Percentiles rank a stretch among this genome's conserved stretches.
Conservation (phyloP, 495 filamentous ascomycete genomes). For the Cladorrhinum samala region DNA sequence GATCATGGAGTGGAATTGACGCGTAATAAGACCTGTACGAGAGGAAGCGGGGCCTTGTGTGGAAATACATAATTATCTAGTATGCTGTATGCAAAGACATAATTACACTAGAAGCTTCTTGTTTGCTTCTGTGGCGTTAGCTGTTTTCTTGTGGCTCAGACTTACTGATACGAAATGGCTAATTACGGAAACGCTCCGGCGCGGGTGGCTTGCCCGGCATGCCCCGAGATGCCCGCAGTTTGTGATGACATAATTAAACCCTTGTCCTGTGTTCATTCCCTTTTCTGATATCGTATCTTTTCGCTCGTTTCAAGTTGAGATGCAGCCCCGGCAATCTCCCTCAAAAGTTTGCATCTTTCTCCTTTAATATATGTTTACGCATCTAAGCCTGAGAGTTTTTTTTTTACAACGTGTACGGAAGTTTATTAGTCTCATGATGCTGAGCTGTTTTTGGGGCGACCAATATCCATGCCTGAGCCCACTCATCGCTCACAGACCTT, state of each 20-base stretch:
- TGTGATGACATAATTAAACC: not conserved
- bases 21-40: too few relatives aligned
- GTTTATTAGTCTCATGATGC: not conserved
- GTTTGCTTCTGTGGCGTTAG: not conserved
- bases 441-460: not conserved
- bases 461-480: not conserved
- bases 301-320: not conserved
- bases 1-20: too few relatives aligned
- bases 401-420: not conserved
- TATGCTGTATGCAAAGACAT: too few relatives aligned
- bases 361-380: too few relatives aligned
- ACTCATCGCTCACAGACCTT: not conserved
- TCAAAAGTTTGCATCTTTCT: not conserved
- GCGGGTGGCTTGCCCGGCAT: not conserved
- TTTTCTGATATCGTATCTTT: too few relatives aligned
- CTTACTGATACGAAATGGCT: not conserved
- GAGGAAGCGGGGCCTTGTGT: too few relatives aligned
- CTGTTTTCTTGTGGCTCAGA: not conserved
- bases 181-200: not conserved
- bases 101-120: not conserved
- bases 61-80: too few relatives aligned
- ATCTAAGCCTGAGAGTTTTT: too few relatives aligned
- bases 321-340: constrained; percentile 4
- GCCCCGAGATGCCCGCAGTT: not conserved
- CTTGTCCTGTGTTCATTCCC: not conserved